Percentiles rank a stretch among this genome's conserved stretches.
Conservation (phyloP, 495 filamentous ascomycete species). For the Margaritispora aquatica region DNA sequence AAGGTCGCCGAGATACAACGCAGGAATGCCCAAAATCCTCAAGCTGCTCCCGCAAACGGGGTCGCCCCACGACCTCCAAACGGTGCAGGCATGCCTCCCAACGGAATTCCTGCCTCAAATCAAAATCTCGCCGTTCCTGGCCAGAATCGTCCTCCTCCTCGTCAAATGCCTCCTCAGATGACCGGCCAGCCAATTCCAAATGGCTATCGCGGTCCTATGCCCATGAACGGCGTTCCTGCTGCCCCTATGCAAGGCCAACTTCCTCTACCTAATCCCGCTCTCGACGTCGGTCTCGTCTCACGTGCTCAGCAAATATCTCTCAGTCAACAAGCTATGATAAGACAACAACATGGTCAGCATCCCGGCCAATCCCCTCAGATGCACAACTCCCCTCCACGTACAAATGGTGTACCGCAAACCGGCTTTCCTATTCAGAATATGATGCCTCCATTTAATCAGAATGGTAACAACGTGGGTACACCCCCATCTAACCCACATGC, state of each 20-base stretch:
- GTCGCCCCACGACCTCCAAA: constrained; percentile 36
- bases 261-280: constrained; percentile 57
- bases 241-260: constrained; percentile 59
- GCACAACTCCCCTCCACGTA: constrained; percentile 33
- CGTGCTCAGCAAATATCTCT: constrained; percentile 55
- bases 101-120: constrained; percentile 9
- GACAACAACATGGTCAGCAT: constrained; percentile 44
- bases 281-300: constrained; percentile 47
- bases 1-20: constrained; percentile 31
- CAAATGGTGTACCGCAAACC: constrained; percentile 30
- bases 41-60: constrained; percentile 23
- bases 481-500: constrained; percentile 8
- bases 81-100: constrained; percentile 20
- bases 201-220: constrained; percentile 47
- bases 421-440: constrained; percentile 26
- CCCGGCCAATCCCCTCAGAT: constrained; percentile 26
- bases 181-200: constrained; percentile 25
- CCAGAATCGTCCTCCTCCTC: constrained; percentile 17
- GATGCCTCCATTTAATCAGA: constrained; percentile 24
- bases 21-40: constrained; percentile 33
- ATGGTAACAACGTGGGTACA: constrained; percentile 11
- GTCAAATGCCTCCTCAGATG: constrained; percentile 22
- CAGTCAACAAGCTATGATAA: constrained; percentile 50
- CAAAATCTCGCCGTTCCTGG: constrained; percentile 26
- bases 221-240: constrained; percentile 65